phyloP scores from a whole-genome alignment of 352 stramenopile species.

The Globisporangium paroecandrum region DNA sequence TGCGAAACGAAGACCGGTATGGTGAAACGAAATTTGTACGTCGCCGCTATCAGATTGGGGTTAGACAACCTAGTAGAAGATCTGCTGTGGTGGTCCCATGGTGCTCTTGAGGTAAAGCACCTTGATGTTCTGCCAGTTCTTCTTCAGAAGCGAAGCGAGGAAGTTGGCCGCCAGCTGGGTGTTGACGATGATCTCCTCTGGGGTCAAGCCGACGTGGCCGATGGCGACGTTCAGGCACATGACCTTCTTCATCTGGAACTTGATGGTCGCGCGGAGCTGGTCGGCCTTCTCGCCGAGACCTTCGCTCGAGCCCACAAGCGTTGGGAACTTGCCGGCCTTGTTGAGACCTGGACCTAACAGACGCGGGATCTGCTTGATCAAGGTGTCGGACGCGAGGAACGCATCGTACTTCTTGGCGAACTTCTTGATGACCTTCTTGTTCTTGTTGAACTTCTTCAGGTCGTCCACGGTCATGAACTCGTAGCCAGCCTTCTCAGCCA shows the following conservation, averaged over 20 bases:
- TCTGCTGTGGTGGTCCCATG: conserved; percentile 98
- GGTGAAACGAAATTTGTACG: conserved; percentile 34
- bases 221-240: conserved; percentile 99
- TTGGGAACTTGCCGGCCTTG: conserved; percentile 99
- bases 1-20: conserved; percentile 18
- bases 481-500: conserved; percentile 97
- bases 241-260: conserved; percentile 99
- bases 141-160: conserved; percentile 98
- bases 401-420: conserved; percentile 99
- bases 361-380: conserved; percentile 99
- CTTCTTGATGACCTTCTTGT: conserved; percentile 99
- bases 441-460: conserved; percentile 99
- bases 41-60: conserved; percentile 11
- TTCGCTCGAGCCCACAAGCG: conserved; percentile 92
- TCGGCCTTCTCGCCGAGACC: conserved; percentile 98
- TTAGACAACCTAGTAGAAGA: conserved; percentile 95
- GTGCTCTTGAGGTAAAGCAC: conserved; percentile 99
- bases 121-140: conserved; percentile 99
- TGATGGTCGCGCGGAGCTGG: conserved; percentile 98
- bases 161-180: conserved; percentile 99
- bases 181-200: conserved; percentile 98
- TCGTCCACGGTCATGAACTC: conserved; percentile 99
- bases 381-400: conserved; percentile 98
- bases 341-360: conserved; percentile 98
- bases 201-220: conserved; percentile 93